These are phyloP conservation scores for Hymenoscyphus fraxineus DNA, from an alignment of 2,329 filamentous ascomycete species.

Conservation along the genomic window DNA sequence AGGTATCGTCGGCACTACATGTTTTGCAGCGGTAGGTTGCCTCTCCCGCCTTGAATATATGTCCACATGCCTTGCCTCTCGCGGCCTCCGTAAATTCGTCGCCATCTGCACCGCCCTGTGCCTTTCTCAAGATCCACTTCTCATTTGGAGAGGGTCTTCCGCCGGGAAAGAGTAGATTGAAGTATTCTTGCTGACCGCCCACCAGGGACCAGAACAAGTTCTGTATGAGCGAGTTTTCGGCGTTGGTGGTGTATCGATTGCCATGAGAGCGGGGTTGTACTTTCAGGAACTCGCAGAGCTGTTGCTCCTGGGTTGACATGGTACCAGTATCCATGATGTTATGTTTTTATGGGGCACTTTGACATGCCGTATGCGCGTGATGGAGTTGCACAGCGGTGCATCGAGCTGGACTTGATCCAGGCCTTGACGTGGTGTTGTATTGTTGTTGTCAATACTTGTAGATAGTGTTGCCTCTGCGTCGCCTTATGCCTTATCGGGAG, in stretches of 20 bases:
- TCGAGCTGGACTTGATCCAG: not conserved
- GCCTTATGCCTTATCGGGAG: constrained; percentile 13
- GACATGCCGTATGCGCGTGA: constrained; percentile 20
- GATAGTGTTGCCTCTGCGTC: not conserved
- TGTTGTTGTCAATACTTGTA: not conserved
- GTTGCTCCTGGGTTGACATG: constrained; percentile 68
- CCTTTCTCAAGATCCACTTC: constrained; percentile 73
- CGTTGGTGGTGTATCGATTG: constrained; percentile 71
- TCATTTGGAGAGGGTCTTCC: constrained; percentile 51
- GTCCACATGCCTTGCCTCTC: constrained; percentile 88
- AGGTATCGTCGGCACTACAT: constrained; percentile 91
- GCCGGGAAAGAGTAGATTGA: constrained; percentile 80
- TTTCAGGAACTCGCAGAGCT: constrained; percentile 79
- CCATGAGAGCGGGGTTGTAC: constrained; percentile 69
- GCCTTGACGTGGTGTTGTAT: not conserved
- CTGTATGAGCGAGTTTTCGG: constrained; percentile 67
- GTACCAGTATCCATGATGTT: constrained; percentile 45
- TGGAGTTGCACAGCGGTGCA: not conserved
- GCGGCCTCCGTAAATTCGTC: constrained; percentile 93
- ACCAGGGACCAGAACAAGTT: constrained; percentile 86
- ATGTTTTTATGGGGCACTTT: constrained; percentile 13
- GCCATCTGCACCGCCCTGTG: constrained; percentile 88
- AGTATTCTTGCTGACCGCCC: constrained; percentile 67
- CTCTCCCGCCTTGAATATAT: constrained; percentile 94
- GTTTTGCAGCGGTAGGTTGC: constrained; percentile 93